Conservation (phyloP, 768 basidiomycete genomes). For the Astraeus odoratus region DNA sequence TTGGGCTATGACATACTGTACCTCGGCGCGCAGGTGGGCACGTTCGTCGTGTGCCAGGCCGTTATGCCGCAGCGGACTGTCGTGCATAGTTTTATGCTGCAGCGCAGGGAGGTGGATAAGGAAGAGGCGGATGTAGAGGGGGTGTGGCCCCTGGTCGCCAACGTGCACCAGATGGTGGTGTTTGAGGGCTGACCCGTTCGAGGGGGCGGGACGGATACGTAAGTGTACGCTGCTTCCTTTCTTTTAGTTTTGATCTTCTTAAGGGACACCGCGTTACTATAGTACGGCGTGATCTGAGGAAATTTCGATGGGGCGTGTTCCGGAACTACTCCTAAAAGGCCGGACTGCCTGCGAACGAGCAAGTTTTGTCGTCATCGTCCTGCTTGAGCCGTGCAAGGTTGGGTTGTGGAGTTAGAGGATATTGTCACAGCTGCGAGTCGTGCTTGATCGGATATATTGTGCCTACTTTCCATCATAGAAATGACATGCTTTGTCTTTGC, state of each 20-base stretch:
- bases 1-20: slow-evolving; percentile 26
- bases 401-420: too few species aligned
- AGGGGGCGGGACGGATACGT: slow-evolving; percentile 2
- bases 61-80: slow-evolving; percentile 12
- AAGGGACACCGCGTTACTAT: too few species aligned
- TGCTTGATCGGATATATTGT: too few species aligned
- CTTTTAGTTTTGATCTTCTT: not conserved
- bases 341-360: too few species aligned
- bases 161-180: slow-evolving; percentile 26
- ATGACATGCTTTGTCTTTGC: too few species aligned
- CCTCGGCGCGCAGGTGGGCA: slow-evolving; percentile 21
- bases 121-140: slow-evolving; percentile 24
- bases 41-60: slow-evolving; percentile 22
- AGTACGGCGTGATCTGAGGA: too few species aligned
- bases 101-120: slow-evolving; percentile 20
- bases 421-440: too few species aligned
- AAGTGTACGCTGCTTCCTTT: not conserved
- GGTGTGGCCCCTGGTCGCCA: slow-evolving; percentile 25
- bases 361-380: too few species aligned
- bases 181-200: slow-evolving; percentile 11
- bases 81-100: slow-evolving; percentile 26
- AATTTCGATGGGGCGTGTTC: too few species aligned
- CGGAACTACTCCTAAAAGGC: too few species aligned
- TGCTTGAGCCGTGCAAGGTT: too few species aligned
- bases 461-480: too few species aligned